Evolutionary conservation across 306 rosid species (phyloP), one percentile per base, ranked within the genome.

Genomic region (Trifolium repens): DNA sequence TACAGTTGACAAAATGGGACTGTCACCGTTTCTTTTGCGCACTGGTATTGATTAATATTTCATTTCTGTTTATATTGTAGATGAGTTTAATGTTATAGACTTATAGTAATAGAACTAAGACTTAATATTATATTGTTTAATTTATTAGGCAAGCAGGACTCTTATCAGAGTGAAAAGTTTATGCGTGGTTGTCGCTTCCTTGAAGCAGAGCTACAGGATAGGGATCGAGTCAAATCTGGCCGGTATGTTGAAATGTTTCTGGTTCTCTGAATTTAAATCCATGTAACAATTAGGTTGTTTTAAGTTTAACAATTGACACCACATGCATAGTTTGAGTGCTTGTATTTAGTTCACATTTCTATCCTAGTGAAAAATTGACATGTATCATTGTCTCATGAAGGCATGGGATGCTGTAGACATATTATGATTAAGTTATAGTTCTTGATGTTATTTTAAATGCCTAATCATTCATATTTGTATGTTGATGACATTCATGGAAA

Each of bases 141-240:
- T 26, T 79, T 80, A 79, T 58, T 75, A 96, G 99, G 98, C 35
- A 88, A 84, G 70, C 79, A 76, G 43, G 99, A 90, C 79, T 89
- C 98, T 12, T 92, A 89, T 85, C 97, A 96, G 77, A 90, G 86
- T 58, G 97, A 96, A 67, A 90, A 92, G 85, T 89, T 81, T 72
- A 90, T 89, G 98, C 98, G 99, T 0, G 97, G 97, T n/a, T 86
- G 88, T 79, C 94, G 97, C 46, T 96, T 96, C 74, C 96, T 92
- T 5, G 97, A 96, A 82, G 97, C 98, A 43, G 98, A 96, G 89
- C 80, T 96, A 60, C 99, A 96, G 79, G 96, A 96, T 27, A 88
- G 87, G 93, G 99, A 92, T 74, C 81, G 97, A 44, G 83, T 96
- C 57, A 88, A 88, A 71, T 84, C 97, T 81, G 99, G 99, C 92